Percentiles rank a stretch among this genome's conserved stretches.
These are phyloP conservation scores for Monosporascus sp. DNA, from an alignment of 2,329 filamentous ascomycete species.

Conservation along the genomic window DNA sequence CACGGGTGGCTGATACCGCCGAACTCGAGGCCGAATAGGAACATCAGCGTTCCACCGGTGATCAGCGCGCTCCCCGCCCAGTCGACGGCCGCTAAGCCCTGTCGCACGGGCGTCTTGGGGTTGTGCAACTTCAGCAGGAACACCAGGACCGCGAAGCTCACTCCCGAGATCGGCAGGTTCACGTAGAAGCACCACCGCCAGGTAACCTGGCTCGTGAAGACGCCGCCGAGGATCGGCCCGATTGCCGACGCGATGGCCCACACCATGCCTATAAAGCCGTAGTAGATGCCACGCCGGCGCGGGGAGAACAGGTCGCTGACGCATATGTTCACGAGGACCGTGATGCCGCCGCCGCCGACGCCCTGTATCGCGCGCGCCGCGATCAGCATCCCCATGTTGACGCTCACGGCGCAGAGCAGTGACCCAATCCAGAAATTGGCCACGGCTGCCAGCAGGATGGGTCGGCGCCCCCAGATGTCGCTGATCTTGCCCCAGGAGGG, in stretches of 20 bases:
- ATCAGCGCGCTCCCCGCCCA: constrained; percentile 54
- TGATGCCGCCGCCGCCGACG: constrained; percentile 50
- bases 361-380: constrained; percentile 53
- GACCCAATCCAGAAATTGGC: constrained; percentile 51
- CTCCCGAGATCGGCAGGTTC: constrained; percentile 48
- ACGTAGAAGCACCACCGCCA: constrained; percentile 70
- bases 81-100: constrained; percentile 60
- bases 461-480: constrained; percentile 55
- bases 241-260: constrained; percentile 63
- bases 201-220: constrained; percentile 55
- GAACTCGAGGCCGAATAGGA: constrained; percentile 80
- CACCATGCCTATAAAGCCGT: constrained; percentile 46
- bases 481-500: constrained; percentile 65
- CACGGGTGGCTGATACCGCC: constrained; percentile 74
- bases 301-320: constrained; percentile 52
- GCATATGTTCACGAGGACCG: constrained; percentile 56
- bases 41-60: constrained; percentile 75
- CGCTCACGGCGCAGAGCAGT: constrained; percentile 46
- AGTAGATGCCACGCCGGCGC: constrained; percentile 46
- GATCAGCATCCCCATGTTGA: constrained; percentile 47
- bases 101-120: constrained; percentile 55
- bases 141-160: constrained; percentile 45
- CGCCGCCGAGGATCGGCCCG: constrained; percentile 63
- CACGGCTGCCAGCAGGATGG: constrained; percentile 45
- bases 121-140: constrained; percentile 66